These are phyloP conservation scores for Lactarius hengduanensis DNA, from an alignment of 768 basidiomycete species.

Conservation along the genomic window DNA sequence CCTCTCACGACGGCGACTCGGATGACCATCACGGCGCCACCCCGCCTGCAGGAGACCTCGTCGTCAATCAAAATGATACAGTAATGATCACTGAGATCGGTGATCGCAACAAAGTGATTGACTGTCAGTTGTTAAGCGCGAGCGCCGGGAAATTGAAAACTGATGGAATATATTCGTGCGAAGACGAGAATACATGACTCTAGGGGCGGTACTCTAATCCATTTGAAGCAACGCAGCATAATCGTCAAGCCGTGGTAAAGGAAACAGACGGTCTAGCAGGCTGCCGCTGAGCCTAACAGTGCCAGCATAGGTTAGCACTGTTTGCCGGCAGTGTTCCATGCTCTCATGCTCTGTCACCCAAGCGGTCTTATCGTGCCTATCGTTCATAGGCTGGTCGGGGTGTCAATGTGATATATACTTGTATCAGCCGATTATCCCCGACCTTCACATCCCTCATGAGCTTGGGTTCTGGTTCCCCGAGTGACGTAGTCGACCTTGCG, in stretches of 20 bases:
- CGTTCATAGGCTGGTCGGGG: neutral
- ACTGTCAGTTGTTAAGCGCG: neutral
- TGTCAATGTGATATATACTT: neutral
- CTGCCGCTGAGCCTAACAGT: neutral
- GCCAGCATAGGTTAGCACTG: neutral
- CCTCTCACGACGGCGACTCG: neutral
- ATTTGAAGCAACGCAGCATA: neutral
- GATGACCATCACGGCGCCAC: neutral
- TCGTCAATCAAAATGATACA: neutral
- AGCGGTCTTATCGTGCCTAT: neutral
- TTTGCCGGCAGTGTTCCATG: neutral
- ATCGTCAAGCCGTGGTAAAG: neutral
- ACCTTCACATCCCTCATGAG: neutral
- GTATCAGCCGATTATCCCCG: constrained; percentile 1
- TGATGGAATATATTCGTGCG: neutral
- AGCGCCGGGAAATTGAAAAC: neutral
- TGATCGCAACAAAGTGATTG: neutral
- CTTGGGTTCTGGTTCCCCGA: neutral
- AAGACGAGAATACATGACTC: neutral
- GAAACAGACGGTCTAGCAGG: neutral
- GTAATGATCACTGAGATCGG: neutral
- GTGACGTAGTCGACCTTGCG: neutral
- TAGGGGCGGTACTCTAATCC: neutral
- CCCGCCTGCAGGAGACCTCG: neutral
- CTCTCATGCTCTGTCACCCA: neutral